Evolutionary conservation across 2,329 filamentous ascomycete genomes (phyloP), one percentile per base, ranked within the genome.

Genomic region (Claviceps purpurea): DNA sequence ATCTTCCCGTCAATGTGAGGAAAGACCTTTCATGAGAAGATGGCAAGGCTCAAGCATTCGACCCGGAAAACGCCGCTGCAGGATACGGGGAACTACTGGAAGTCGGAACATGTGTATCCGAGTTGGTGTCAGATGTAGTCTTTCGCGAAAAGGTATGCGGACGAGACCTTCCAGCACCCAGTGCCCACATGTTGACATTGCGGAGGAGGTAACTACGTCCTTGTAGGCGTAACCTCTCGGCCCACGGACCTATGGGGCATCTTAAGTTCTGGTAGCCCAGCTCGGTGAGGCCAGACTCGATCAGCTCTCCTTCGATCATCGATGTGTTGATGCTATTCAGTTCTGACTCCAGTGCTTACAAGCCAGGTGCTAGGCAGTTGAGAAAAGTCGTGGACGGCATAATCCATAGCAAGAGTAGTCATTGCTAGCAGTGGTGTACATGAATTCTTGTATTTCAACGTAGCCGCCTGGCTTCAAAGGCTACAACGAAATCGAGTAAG

Each of bases 401-500:
- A 76, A 68, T 0, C 66, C 68, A 20, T 65, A 59, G 41, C 72
- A 70, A 1, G 70, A 68, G 44, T 59, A 47, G 62, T 78, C 75
- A 59, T 77, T 74, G 59, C 69, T 71, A 8, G 64, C 62, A 3
- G 70, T 62, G 14, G 56, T 56, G 56, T 69, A 68, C 42, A 69
- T 62, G 44, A 76, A 67, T 43, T 77, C 75, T 53, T 74, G 71
- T 24, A 76, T 58, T 56, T 77, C 74, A 26, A 77, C 64, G 51
- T 71, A 76, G 26, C 73, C 75, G 34, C 74, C 74, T 1, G 75
- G 74, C 54, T 76, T 75, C 7, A 76, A 62, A 56, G 77, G 73
- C 50, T 73, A 43, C 5, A 43, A 40, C 1, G 11, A 49, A 4
- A 8, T 14, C 8, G 38, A 26, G 22, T 20, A n/a, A 45, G 5